Base-by-base conservation (phyloP, 2,329 filamentous ascomycete genomes). In the Niveomyces coronatus region DNA sequence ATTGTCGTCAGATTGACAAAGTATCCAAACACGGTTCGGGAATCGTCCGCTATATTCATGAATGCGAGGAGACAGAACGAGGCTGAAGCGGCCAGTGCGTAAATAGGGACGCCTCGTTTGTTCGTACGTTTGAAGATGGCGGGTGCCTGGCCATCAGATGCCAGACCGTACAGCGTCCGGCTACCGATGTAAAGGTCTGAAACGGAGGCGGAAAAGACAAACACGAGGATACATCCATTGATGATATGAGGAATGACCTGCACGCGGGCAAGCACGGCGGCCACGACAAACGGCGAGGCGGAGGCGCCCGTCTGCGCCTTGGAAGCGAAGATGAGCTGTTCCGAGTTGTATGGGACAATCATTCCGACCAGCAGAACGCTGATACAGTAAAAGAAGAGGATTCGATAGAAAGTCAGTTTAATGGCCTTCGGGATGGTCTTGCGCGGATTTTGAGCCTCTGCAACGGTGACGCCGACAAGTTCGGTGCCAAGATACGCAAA, bases 321-420 rank as follows among this genome's bases (percentile, higher is more conserved):
- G 55, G 64, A 73, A 48, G 77, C 75, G 46, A 79, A 78, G 16
- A 0, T 26, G 71, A 73, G 65, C 87, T 62, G 66, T 82, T 87
- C 0, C 26, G 71, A 73, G 65, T 87, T 62, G 66, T 82, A 87
- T 1, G 82, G 81, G 5, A 89, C 79, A 36, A 82, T 68, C 70
- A 85, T 83, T 52, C 83, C 82, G 39, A 89, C 65, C 35, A 88
- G 68, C 37, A 88, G 69, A 24, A 87, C 80, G 17, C 74, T 79
- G 41, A 85, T 57, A 49, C 78, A 70, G 66, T 89, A 89, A 67
- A 89, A 89, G 63, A 88, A 65, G 47, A 85, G 60, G 56, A 89
- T 88, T 41, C 84, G 83, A 65, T 75, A 88, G 60, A 88, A 87
- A 47, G 82, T 87, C 34, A 86, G 69, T 56, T 78, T 82, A 66